Evolutionary conservation across 768 basidiomycete genomes (phyloP).

Genomic region (Hericium rajendrae): DNA sequence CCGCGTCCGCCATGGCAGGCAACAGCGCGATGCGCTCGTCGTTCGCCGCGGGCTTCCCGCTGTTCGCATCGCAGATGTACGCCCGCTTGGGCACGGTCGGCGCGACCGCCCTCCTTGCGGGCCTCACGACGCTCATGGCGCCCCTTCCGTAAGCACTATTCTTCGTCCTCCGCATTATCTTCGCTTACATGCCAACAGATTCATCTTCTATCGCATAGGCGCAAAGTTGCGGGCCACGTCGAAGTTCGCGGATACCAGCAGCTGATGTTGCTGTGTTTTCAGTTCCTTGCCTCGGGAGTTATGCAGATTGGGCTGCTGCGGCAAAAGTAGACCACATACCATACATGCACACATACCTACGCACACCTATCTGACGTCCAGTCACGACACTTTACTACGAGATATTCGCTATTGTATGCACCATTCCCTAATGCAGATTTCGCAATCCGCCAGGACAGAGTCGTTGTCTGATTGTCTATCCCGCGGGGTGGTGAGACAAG

Average conservation of each 20-base stretch:
- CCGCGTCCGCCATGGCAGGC: constrained; percentile 56
- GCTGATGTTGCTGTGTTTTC: too few relatives aligned
- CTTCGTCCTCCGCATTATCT: background rate
- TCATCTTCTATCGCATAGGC: background rate
- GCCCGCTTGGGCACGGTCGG: constrained; percentile 26
- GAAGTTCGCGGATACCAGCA: background rate
- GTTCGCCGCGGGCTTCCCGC: constrained; percentile 32
- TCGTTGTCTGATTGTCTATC: too few relatives aligned
- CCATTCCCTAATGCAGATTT: too few relatives aligned
- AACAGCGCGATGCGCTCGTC: constrained; percentile 40
- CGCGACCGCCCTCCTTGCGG: constrained; percentile 31
- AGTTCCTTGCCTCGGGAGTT: too few relatives aligned
- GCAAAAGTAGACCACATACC: too few relatives aligned
- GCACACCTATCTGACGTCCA: too few relatives aligned
- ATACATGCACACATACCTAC: too few relatives aligned
- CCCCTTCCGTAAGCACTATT: constrained; percentile 40
- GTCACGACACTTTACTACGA: too few relatives aligned
- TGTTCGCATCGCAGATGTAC: constrained; percentile 32
- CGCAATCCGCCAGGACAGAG: too few relatives aligned
- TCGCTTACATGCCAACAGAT: background rate
- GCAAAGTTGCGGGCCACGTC: background rate
- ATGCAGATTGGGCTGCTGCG: too few relatives aligned
- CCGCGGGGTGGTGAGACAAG: too few relatives aligned
- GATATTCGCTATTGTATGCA: too few relatives aligned
- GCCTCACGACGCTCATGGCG: constrained; percentile 26